phyloP scores from a whole-genome alignment of 805 yeast species.

The Hanseniaspora vineae region DNA sequence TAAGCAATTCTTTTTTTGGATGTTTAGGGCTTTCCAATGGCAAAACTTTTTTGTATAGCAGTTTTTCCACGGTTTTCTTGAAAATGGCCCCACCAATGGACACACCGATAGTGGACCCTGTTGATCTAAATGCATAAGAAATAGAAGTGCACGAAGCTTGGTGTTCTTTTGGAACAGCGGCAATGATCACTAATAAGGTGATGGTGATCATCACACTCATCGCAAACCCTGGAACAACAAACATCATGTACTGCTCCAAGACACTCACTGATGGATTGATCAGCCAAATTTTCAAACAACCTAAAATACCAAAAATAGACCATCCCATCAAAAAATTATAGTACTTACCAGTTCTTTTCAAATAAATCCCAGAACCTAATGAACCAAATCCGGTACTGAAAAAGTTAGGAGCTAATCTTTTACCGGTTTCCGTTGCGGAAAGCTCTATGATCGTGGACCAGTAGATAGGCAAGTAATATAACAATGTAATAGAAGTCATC shows the following conservation, averaged over 20 bases:
- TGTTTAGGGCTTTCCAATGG: conserved; percentile 24
- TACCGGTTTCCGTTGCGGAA: conserved; percentile 44
- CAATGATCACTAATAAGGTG: conserved; percentile 53
- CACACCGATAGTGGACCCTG: conserved; percentile 80
- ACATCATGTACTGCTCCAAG: conserved; percentile 32
- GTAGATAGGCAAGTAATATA: conserved; percentile 51
- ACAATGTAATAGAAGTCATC: conserved; percentile 28
- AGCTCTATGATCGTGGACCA: conserved; percentile 41
- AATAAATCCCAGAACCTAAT: conserved; percentile 48
- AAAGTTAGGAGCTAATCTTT: conserved; percentile 47
- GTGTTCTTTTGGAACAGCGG: conserved; percentile 53
- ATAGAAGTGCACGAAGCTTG: conserved; percentile 83
- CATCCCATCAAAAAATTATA: conserved; percentile 31
- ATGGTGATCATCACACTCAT: conserved; percentile 49
- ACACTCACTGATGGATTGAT: conserved; percentile 23
- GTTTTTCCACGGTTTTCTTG: conserved; percentile 28
- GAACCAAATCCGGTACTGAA: conserved; percentile 47
- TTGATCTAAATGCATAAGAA: conserved; percentile 76
- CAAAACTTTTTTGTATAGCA: conserved; percentile 22
- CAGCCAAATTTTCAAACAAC: conserved; percentile 27
- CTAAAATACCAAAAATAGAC: conserved; percentile 32
- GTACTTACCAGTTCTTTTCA: conserved; percentile 53
- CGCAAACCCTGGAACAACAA: conserved; percentile 40
- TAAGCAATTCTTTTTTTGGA: conserved; percentile 24
- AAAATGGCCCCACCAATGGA: conserved; percentile 54